Percentiles rank a stretch among this genome's conserved stretches.
These are phyloP conservation scores for Dendrostoma leiphaemia DNA, from an alignment of 2,329 filamentous ascomycete species.

Conservation along the genomic window DNA sequence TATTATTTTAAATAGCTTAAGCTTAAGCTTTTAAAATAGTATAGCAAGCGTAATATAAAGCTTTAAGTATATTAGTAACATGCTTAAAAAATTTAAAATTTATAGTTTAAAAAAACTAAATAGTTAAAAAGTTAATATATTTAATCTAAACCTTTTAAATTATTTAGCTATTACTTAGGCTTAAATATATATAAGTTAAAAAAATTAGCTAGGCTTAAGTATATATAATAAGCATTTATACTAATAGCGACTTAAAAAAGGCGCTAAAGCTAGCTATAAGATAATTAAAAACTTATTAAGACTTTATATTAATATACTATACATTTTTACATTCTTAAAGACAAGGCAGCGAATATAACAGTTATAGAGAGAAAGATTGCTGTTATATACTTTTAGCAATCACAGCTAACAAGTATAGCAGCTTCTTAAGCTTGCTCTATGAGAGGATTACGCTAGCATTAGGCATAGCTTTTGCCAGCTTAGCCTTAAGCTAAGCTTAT, in stretches of 20 bases:
- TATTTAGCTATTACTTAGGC: background rate
- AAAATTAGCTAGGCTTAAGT: background rate
- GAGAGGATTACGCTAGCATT: background rate
- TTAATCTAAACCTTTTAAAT: background rate
- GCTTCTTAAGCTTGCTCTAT: background rate
- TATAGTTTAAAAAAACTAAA: background rate
- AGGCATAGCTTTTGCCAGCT: background rate
- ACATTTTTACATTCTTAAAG: background rate
- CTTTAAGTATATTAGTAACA: background rate
- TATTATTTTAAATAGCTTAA: background rate
- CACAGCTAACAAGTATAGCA: background rate
- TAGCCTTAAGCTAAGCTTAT: background rate
- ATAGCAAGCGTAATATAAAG: conserved; percentile 3
- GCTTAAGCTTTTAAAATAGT: background rate
- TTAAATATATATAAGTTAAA: background rate
- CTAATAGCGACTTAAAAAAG: background rate
- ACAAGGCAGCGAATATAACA: background rate
- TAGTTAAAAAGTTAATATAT: background rate
- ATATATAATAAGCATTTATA: background rate
- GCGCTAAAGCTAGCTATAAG: background rate
- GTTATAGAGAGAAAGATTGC: background rate
- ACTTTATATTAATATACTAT: background rate
- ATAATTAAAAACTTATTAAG: background rate
- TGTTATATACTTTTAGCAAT: background rate
- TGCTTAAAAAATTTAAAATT: background rate